Evolutionary conservation across 495 filamentous ascomycete species (phyloP).

Genomic region (Trichocladium antarcticum): DNA sequence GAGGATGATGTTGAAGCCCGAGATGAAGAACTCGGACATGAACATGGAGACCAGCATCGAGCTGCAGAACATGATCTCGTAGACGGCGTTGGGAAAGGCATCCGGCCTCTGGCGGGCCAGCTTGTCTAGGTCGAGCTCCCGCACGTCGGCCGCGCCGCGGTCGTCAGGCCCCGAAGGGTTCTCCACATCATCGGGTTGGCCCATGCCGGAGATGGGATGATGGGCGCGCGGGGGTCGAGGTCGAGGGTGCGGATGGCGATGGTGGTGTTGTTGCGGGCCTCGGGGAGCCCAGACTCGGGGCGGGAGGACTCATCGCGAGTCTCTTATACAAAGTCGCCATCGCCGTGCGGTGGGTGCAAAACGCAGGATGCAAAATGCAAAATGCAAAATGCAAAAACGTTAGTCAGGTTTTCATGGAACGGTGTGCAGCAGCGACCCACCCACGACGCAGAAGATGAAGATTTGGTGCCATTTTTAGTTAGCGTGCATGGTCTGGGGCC

Average conservation of each 20-base stretch:
- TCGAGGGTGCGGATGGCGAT: neutral
- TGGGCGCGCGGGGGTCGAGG: neutral
- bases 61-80: conserved; percentile 60
- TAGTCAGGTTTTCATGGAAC: conserved; percentile 1
- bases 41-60: conserved; percentile 65
- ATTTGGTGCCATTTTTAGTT: conserved; percentile 7
- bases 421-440: neutral
- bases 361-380: neutral
- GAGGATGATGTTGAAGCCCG: conserved; percentile 74
- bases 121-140: conserved; percentile 42
- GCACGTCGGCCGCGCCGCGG: neutral
- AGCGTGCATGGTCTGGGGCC: neutral
- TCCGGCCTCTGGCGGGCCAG: conserved; percentile 62
- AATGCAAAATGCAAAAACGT: neutral
- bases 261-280: neutral
- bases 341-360: too few relatives aligned
- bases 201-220: neutral
- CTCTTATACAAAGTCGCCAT: too few relatives aligned
- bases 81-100: conserved; percentile 47
- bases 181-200: neutral
- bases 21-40: conserved; percentile 68
- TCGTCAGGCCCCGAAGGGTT: neutral
- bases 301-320: too few relatives aligned
- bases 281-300: too few relatives aligned
- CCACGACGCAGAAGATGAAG: neutral